Base-by-base conservation (phyloP, 768 basidiomycete genomes). In the Lactarius sanguifluus region DNA sequence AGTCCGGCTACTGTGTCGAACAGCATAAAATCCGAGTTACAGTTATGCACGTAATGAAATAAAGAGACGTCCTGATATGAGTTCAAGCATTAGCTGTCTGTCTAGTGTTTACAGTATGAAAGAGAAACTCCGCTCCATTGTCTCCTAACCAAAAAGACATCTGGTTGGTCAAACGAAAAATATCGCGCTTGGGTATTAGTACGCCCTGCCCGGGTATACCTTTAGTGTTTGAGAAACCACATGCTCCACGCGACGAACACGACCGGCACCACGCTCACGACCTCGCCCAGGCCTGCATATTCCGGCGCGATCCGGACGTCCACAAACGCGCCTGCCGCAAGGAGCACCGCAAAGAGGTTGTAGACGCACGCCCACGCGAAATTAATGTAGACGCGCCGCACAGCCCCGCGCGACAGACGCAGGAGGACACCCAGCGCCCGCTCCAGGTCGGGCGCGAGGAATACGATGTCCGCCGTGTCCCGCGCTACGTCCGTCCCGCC, bases 251-350 rank as follows among this genome's bases (percentile, higher is more conserved):
- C 79, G 25, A 81, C 70, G 7, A 78, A 52, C 30, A 81, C 71
- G 5, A 81, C 80, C n/a, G 80, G 80, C 28, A 79, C 54, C 12
- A 81, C 74, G 62, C 78, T 79, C 30, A 81, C 79, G 47, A 81
- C 64, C 73, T 81, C 81, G 15, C 81, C 81, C 57, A 81, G 62
- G 13, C 79, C 81, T 3, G 81, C 81, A 71, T 78, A 81, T 63
- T 77, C 76, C 15, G 80, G 80, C 34, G 77, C 75, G 43, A 81
- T 75, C 41, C 77, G 69, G 34, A 76, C 73, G 55, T 74, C 65
- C 36, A 81, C 76, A 68, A 85, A 81, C 52, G 77, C 81, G 13
- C 85, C 85, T 1, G 80, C 80, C 5, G 83, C 83, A 50, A 85
- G 77, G 15, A 84, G 75, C 18, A 84, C 71, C 60, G 82, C 80